Evolutionary conservation across 192 early-diverging fungal species (phyloP).

Genomic region (Backusella parvicylindrica): DNA sequence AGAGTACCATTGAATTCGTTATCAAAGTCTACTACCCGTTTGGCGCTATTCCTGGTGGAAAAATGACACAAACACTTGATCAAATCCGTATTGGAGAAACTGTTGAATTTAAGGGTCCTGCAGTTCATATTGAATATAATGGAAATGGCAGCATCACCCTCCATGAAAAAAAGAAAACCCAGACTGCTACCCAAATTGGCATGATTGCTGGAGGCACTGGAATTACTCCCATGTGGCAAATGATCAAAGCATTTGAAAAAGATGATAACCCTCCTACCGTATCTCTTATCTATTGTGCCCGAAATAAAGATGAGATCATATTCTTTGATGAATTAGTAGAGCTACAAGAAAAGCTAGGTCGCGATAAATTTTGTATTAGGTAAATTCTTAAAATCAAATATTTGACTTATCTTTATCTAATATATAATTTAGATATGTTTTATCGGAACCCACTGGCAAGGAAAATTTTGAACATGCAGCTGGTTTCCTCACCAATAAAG

Average conservation of each 20-base stretch:
- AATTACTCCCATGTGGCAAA: conserved; percentile 81
- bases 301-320: conserved; percentile 74
- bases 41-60: conserved; percentile 42
- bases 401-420: neutral
- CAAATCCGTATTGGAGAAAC: conserved; percentile 67
- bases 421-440: neutral
- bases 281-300: conserved; percentile 75
- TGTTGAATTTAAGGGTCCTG: conserved; percentile 81
- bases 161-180: neutral
- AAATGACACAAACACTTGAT: conserved; percentile 64
- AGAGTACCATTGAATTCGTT: conserved; percentile 75
- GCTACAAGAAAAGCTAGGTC: conserved; percentile 49
- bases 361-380: conserved; percentile 60
- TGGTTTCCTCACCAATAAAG: neutral
- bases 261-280: conserved; percentile 66
- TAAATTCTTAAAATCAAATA: neutral
- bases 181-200: conserved; percentile 59
- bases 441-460: neutral
- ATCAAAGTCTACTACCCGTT: conserved; percentile 69
- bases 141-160: conserved; percentile 28
- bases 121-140: conserved; percentile 65
- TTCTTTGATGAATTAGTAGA: conserved; percentile 65
- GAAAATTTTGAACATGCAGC: neutral
- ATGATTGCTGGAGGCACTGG: conserved; percentile 88
- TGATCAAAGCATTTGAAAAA: conserved; percentile 67